Evolutionary conservation across 192 early-diverging fungal genomes (phyloP), one percentile per base, ranked within the genome.

Genomic region (Coemansia nantahalensis): DNA sequence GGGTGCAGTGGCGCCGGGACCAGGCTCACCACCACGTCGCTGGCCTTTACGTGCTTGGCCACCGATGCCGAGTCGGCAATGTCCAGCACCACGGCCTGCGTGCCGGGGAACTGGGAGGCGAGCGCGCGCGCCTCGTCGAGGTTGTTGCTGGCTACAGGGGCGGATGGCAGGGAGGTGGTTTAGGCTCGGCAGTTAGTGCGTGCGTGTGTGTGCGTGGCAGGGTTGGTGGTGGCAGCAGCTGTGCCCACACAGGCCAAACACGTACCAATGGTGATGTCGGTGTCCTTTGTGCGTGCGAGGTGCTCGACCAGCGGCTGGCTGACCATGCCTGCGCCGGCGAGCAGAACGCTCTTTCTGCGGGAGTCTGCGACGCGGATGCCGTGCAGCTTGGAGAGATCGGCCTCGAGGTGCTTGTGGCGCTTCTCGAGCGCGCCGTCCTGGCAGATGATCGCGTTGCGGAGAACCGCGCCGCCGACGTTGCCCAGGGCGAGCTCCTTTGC

Each of bases 281-380:
- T 75, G 44, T 75, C 71, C 38, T 50, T 58, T 42, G 59, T 39
- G n/a, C 86, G 62, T 0, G 84, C 54, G 24, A 99, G 62, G 64
- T 95, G 92, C 42, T 99, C 90, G 16, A 97, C 90, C 17, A 93
- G 66, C 14, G 96, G 96, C 54, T 82, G 86, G 19, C 92, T 86
- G 16, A 99, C 96, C 69, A 92, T 93, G 10, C 96, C 94, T 12
- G 91, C 92, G 16, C 91, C 91, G 19, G 87, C 82, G 23, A 95
- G 52, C 24, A 93, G 77, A 15, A 94, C 86, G n/a, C 65, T 65
- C 45, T 82, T 79, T 11, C 68, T 52, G 51, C 62, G 48, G 4
- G 59, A 58, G 35, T 56, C 58, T 15, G 49, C 45, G 31, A 80
- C 72, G 8, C 65, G 75, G 23, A 77, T 60, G 2, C 71, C 65